Conservation (phyloP, 2,329 filamentous ascomycete species). For the Fusarium sacchari region DNA sequence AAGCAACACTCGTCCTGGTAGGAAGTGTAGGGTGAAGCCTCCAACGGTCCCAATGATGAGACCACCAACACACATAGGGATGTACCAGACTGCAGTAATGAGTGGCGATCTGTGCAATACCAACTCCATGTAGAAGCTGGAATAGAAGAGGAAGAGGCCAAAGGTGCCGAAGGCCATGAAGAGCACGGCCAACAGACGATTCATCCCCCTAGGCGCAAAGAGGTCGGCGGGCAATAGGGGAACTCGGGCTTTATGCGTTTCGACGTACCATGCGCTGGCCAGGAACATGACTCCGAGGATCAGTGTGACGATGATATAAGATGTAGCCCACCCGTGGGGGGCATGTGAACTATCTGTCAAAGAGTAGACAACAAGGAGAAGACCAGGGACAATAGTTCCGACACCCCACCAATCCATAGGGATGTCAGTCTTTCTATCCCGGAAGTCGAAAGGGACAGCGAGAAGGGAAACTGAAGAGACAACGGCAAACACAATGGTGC, state of each 20-base stretch:
- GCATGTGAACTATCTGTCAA: constrained; percentile 74
- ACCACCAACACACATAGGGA: constrained; percentile 68
- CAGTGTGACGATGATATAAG: constrained; percentile 71
- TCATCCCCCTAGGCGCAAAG: constrained; percentile 68
- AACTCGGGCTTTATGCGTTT: constrained; percentile 67
- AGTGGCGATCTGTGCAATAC: constrained; percentile 63
- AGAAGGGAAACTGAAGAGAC: constrained; percentile 58
- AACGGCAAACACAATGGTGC: constrained; percentile 56
- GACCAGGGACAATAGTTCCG: constrained; percentile 62
- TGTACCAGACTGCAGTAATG: constrained; percentile 67
- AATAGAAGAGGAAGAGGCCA: constrained; percentile 71
- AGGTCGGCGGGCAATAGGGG: constrained; percentile 72
- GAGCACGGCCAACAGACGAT: constrained; percentile 63
- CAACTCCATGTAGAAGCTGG: constrained; percentile 69
- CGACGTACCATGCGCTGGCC: constrained; percentile 66
- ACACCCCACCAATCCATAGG: constrained; percentile 72
- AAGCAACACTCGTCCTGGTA: constrained; percentile 64
- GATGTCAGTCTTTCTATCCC: constrained; percentile 36
- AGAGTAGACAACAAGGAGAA: constrained; percentile 73
- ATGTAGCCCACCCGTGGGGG: constrained; percentile 68
- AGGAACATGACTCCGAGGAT: constrained; percentile 65
- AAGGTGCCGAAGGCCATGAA: constrained; percentile 64
- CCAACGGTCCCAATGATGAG: constrained; percentile 64
- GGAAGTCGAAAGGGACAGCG: constrained; percentile 50
- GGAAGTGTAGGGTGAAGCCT: constrained; percentile 64